phyloP scores from a whole-genome alignment of 2,329 filamentous ascomycete genomes.

The Colletotrichum eremochloae region DNA sequence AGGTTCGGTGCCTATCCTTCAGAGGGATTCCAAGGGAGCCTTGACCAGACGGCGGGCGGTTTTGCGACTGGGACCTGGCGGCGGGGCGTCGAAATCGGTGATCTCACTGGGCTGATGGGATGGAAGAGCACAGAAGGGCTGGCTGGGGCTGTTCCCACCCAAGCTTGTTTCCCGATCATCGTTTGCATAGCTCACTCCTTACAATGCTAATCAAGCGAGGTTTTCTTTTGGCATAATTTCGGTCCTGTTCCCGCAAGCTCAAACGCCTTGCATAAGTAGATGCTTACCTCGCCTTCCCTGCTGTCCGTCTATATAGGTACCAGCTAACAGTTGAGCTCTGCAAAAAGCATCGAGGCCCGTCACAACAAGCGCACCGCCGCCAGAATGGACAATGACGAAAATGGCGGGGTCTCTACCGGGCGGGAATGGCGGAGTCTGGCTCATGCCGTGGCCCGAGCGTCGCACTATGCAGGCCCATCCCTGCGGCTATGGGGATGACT shows the following conservation, averaged over 20 bases:
- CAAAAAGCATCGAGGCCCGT: constrained; percentile 12
- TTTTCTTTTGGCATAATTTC: no score
- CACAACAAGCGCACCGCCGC: constrained; percentile 5
- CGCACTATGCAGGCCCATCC: constrained; percentile 12
- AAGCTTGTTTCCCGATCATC: not conserved
- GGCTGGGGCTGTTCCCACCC: constrained; percentile 22
- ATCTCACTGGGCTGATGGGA: constrained; percentile 37
- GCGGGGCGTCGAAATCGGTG: constrained; percentile 40
- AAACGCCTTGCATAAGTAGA: not conserved
- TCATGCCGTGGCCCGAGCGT: constrained; percentile 36
- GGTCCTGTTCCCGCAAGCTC: no score
- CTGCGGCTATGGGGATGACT: not conserved
- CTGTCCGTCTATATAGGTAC: not conserved
- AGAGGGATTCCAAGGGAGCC: constrained; percentile 27
- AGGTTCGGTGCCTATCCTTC: constrained; percentile 44
- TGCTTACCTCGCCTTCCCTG: not conserved
- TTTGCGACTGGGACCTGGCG: constrained; percentile 30
- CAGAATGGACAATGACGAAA: constrained; percentile 39
- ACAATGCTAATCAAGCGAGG: not conserved
- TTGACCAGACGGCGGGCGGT: constrained; percentile 15
- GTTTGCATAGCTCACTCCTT: not conserved
- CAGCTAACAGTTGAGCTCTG: not conserved
- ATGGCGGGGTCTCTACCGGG: constrained; percentile 38
- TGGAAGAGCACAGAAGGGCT: constrained; percentile 40
- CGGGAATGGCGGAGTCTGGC: constrained; percentile 41